Evolutionary conservation across 371 early-diverging fungal genomes (phyloP), one percentile per base, ranked within the genome.

Genomic region (Basidiobolus meristosporus): DNA sequence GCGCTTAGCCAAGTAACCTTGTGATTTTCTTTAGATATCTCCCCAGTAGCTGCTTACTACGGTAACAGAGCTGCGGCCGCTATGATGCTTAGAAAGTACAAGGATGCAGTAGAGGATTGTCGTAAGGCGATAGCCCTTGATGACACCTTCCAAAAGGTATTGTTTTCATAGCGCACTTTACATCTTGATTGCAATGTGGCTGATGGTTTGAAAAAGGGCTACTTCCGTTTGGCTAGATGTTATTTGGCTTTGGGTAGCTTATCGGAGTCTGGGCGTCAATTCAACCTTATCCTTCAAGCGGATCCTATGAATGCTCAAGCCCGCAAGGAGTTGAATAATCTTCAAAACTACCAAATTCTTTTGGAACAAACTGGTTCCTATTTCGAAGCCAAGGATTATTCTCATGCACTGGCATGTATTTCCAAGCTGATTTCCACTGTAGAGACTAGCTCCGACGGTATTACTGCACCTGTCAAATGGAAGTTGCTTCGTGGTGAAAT

Each of bases 1-100:
- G 35, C 19, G 18, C 16, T 9, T 26, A 9, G 9, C 9, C 26
- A 26, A 26, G n/a, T n/a, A n/a, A n/a, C n/a, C n/a, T n/a, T n/a
- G n/a, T n/a, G n/a, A 26, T 26, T 9, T 9, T 26, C 9, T 26
- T 6, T 6, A 34, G 34, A 34, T 34, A 10, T 14, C 4, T 3
- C 3, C 18, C 16, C 15, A 34, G 18, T 16, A 14, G 34, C 21
- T 15, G 14, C 46, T 1, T 78, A 73, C 47, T 82, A 77, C 51
- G 63, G 67, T 40, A 88, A 90, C 56, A 66, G 89, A 38, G 77
- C 87, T 10, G 86, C 88, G n/a, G 83, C 84, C n/a, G 55, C 67
- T 20, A 66, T 73, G 46, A 84, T 84, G 78, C 51, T 74, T 36
- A 65, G 63, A 33, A 64, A 65, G 36, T 77, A 68, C 52, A 56